Conservation (phyloP, 306 rosid genomes). For the Mimosa bimucronata region DNA sequence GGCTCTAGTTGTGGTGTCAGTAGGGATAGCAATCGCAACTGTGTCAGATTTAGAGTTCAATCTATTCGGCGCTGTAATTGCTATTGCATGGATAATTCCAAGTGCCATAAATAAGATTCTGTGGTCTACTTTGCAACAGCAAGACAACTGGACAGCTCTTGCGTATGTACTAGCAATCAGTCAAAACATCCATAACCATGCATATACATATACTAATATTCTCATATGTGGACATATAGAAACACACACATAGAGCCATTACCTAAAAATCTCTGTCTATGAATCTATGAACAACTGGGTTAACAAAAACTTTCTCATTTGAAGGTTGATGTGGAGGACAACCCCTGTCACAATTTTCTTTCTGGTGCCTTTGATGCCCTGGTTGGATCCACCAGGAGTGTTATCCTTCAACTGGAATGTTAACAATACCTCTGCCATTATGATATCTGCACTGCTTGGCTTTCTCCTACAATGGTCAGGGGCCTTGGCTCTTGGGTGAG, state of each 20-base stretch:
- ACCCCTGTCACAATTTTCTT: slow-evolving; percentile 82
- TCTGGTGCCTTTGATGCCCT: slow-evolving; percentile 86
- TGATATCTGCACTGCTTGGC: slow-evolving; percentile 84
- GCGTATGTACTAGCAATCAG: slow-evolving; percentile 56
- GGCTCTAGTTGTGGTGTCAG: slow-evolving; percentile 70
- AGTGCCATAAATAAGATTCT: slow-evolving; percentile 86
- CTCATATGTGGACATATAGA: too few species aligned
- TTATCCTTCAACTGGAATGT: slow-evolving; percentile 78
- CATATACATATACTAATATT: not conserved
- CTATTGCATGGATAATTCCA: slow-evolving; percentile 80
- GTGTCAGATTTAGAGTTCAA: slow-evolving; percentile 93
- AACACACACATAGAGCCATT: not conserved
- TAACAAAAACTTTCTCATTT: slow-evolving; percentile 25
- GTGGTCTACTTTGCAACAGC: slow-evolving; percentile 89
- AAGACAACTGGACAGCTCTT: slow-evolving; percentile 88
- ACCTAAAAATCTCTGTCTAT: not conserved
- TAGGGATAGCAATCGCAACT: slow-evolving; percentile 87
- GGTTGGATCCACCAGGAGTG: slow-evolving; percentile 98
- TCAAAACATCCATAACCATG: not conserved
- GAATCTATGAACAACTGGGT: not conserved
- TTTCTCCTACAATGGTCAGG: slow-evolving; percentile 99
- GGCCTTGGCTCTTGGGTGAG: slow-evolving; percentile 96
- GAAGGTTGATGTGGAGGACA: slow-evolving; percentile 95
- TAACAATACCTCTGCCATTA: slow-evolving; percentile 57
- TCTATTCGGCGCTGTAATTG: slow-evolving; percentile 70